Percentiles rank a stretch among this genome's conserved stretches.
phyloP scores from a whole-genome alignment of 345 rosid species.

The Pistacia vera region DNA sequence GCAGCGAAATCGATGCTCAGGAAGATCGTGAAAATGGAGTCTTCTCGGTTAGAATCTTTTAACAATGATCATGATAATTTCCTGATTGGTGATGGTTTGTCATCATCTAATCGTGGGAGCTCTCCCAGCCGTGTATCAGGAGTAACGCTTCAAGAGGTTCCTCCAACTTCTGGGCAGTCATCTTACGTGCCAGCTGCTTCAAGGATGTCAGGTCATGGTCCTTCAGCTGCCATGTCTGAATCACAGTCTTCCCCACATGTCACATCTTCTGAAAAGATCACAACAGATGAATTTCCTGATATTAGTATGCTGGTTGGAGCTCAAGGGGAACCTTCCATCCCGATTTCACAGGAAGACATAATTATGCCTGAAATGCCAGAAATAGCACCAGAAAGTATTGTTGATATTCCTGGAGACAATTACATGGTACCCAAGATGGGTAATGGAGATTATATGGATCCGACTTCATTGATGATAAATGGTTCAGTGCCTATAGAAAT shows the following conservation, averaged over 20 bases:
- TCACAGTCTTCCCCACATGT: constrained; percentile 38
- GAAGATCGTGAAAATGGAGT: constrained; percentile 63
- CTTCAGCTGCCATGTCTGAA: constrained; percentile 49
- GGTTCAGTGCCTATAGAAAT: constrained; percentile 55
- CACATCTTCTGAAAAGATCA: constrained; percentile 46
- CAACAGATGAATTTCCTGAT: constrained; percentile 43
- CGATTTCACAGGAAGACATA: constrained; percentile 44
- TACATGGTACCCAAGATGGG: constrained; percentile 40
- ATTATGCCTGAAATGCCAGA: constrained; percentile 51
- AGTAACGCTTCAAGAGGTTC: constrained; percentile 81
- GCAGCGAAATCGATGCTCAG: constrained; percentile 69
- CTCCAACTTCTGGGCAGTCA: constrained; percentile 52
- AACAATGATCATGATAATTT: constrained; percentile 48
- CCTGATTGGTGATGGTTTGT: constrained; percentile 47
- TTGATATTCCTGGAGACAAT: constrained; percentile 43
- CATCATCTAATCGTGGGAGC: constrained; percentile 46
- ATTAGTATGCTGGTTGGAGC: constrained; percentile 29
- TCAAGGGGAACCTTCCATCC: constrained; percentile 34
- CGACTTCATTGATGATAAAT: constrained; percentile 37
- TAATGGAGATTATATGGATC: constrained; percentile 50
- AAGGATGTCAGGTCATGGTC: constrained; percentile 28
- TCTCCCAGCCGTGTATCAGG: constrained; percentile 53
- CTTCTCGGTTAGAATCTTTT: constrained; percentile 53
- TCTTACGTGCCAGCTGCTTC: constrained; percentile 29
- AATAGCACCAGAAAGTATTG: constrained; percentile 47